Percentiles rank a stretch among this genome's conserved stretches.
These are phyloP conservation scores for Leccinum sublutescens DNA, from an alignment of 768 basidiomycete genomes.

Conservation along the genomic window DNA sequence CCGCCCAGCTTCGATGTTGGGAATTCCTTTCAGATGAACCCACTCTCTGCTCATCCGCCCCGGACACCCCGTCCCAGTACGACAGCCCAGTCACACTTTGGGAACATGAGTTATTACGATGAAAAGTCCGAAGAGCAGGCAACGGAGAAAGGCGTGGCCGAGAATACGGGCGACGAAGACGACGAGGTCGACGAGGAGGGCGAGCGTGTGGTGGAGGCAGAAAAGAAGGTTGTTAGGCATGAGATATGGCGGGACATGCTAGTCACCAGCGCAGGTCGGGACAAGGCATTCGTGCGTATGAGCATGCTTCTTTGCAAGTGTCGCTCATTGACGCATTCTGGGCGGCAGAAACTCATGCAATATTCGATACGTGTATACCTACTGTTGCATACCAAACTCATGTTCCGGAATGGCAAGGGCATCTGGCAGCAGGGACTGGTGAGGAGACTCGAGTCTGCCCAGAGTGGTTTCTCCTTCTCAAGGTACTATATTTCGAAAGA, in stretches of 20 bases:
- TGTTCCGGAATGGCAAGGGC: conserved; percentile 43
- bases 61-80: conserved; percentile 58
- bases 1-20: conserved; percentile 57
- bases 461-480: conserved; percentile 68
- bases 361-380: conserved; percentile 77
- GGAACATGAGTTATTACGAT: conserved; percentile 37
- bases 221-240: conserved; percentile 51
- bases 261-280: conserved; percentile 73
- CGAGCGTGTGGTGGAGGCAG: conserved; percentile 42
- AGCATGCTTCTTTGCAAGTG: background rate
- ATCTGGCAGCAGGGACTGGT: conserved; percentile 58
- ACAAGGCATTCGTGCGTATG: conserved; percentile 77
- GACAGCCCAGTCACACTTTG: conserved; percentile 25
- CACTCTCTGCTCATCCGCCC: conserved; percentile 74
- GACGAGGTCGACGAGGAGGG: conserved; percentile 52
- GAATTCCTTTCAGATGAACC: conserved; percentile 78
- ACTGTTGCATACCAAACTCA: conserved; percentile 58
- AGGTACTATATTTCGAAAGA: conserved; percentile 44
- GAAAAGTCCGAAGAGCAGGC: conserved; percentile 39
- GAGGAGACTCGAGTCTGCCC: conserved; percentile 52
- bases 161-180: conserved; percentile 28
- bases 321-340: conserved; percentile 1
- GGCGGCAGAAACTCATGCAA: conserved; percentile 77
- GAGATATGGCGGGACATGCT: conserved; percentile 83
- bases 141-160: conserved; percentile 15